Percentiles rank a stretch among this genome's conserved stretches.
Evolutionary conservation across 2,329 filamentous ascomycete species (phyloP).

Genomic region (Arachnomyces sp.): DNA sequence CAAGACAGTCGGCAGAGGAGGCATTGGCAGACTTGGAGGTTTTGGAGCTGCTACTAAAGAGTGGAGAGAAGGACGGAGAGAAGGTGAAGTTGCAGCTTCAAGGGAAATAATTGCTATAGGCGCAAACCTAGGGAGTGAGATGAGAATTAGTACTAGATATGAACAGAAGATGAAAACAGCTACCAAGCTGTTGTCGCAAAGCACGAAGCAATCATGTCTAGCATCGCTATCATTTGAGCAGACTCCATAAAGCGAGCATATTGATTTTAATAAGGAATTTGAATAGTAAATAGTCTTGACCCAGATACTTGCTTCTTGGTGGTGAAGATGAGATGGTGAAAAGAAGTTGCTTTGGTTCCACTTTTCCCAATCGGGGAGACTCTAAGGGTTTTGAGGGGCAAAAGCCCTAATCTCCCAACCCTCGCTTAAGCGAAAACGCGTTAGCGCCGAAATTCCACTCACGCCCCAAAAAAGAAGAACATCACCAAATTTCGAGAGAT

Average conservation of each 20-base stretch:
- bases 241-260: no score
- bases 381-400: no score
- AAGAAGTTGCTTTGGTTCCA: no score
- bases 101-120: slow-evolving; percentile 4
- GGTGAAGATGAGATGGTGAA: no score
- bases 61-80: slow-evolving; percentile 20
- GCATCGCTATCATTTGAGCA: no score
- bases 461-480: slow-evolving; percentile 4
- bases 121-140: not conserved
- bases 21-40: slow-evolving; percentile 21
- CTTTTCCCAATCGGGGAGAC: no score
- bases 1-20: slow-evolving; percentile 16
- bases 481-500: slow-evolving; percentile 18
- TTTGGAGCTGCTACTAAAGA: slow-evolving; percentile 23
- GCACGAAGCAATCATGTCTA: not conserved
- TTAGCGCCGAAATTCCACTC: slow-evolving; percentile 28
- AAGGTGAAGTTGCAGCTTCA: slow-evolving; percentile 19
- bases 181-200: slow-evolving; percentile 19
- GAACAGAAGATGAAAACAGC: no score
- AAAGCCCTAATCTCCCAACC: no score
- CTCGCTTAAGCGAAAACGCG: slow-evolving; percentile 25
- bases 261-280: no score
- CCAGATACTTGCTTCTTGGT: no score
- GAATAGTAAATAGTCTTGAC: no score
- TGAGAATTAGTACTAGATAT: no score